phyloP scores from a whole-genome alignment of 441 rosid species.

The Gossypium schwendimanii region DNA sequence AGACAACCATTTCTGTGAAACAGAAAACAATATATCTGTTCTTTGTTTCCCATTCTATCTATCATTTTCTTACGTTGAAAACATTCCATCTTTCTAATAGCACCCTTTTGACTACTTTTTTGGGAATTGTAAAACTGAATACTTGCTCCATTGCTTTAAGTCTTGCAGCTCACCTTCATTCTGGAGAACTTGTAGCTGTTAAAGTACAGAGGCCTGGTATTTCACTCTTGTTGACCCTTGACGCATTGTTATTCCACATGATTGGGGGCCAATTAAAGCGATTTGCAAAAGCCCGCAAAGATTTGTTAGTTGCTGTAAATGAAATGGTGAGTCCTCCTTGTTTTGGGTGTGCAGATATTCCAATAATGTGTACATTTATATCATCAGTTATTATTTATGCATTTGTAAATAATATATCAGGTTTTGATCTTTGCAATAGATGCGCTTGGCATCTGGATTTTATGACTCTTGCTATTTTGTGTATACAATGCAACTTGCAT shows the following conservation, averaged over 20 bases:
- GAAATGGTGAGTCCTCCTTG: slow-evolving; percentile 65
- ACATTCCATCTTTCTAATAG: not conserved
- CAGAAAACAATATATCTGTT: not conserved
- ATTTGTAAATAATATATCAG: not conserved
- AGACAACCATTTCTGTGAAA: slow-evolving; percentile 27
- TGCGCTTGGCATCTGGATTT: not conserved
- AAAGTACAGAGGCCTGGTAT: slow-evolving; percentile 98
- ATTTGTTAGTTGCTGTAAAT: slow-evolving; percentile 88
- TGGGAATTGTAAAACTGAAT: slow-evolving; percentile 22
- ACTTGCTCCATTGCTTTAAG: slow-evolving; percentile 34
- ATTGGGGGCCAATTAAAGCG: slow-evolving; percentile 92
- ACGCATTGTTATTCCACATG: slow-evolving; percentile 85
- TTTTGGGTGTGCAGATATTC: slow-evolving; percentile 3
- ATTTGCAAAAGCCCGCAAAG: slow-evolving; percentile 91
- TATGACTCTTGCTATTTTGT: not conserved
- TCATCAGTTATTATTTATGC: not conserved
- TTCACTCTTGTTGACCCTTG: slow-evolving; percentile 72
- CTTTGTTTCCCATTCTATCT: slow-evolving; percentile 2
- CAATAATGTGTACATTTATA: not conserved
- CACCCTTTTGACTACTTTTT: not conserved
- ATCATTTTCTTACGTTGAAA: slow-evolving; percentile 1
- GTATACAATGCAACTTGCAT: not conserved
- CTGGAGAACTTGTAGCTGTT: slow-evolving; percentile 98
- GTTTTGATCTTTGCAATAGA: not conserved
- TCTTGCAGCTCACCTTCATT: slow-evolving; percentile 90